phyloP scores from a whole-genome alignment of 1,284 basidiomycete species.

The Fomitopsis palustris region DNA sequence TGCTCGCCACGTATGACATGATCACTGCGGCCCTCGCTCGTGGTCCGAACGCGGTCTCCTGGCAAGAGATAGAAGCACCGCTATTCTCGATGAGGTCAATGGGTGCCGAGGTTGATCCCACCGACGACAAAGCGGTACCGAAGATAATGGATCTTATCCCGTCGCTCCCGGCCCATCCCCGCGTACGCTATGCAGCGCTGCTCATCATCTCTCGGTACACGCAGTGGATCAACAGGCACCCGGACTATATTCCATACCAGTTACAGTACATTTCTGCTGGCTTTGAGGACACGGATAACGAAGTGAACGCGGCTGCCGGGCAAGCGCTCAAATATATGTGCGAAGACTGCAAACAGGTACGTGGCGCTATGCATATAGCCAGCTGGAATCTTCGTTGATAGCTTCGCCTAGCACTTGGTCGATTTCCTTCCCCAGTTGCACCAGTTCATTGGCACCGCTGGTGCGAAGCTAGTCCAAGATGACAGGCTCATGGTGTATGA shows the following conservation, averaged over 20 bases:
- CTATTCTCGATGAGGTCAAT: slow-evolving; percentile 98
- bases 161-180: slow-evolving; percentile 85
- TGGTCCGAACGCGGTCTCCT: slow-evolving; percentile 53
- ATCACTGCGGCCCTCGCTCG: slow-evolving; percentile 72
- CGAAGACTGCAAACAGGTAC: slow-evolving; percentile 89
- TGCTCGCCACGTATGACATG: slow-evolving; percentile 79
- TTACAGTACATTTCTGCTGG: slow-evolving; percentile 92
- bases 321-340: slow-evolving; percentile 97
- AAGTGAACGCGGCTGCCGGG: slow-evolving; percentile 92
- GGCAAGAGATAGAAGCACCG: slow-evolving; percentile 98
- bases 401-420: slow-evolving; percentile 68
- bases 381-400: slow-evolving; percentile 3
- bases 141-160: slow-evolving; percentile 96
- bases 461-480: slow-evolving; percentile 77
- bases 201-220: slow-evolving; percentile 96
- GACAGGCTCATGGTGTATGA: slow-evolving; percentile 93
- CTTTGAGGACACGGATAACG: slow-evolving; percentile 76
- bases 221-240: slow-evolving; percentile 93
- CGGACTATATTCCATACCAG: slow-evolving; percentile 83
- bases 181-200: slow-evolving; percentile 92
- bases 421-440: slow-evolving; percentile 92
- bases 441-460: slow-evolving; percentile 80
- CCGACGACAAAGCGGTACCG: slow-evolving; percentile 84
- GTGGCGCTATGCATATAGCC: slow-evolving; percentile 14
- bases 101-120: slow-evolving; percentile 89